phyloP scores from a whole-genome alignment of 495 filamentous ascomycete genomes.

The Amorphotheca resinae region DNA sequence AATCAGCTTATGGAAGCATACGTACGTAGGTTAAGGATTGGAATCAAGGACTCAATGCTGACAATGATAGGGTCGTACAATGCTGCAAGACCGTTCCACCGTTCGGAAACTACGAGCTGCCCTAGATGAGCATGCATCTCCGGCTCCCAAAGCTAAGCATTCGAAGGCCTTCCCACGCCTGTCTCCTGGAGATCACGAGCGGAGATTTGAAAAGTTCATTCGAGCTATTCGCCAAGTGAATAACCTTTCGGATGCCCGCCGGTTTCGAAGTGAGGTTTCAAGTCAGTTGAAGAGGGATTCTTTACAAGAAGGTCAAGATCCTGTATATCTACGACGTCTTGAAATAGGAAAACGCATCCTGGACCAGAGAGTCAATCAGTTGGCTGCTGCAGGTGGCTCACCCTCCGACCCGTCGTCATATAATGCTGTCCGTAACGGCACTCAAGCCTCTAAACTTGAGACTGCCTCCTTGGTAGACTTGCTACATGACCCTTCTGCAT shows the following conservation, averaged over 20 bases:
- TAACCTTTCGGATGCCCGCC: conserved; percentile 86
- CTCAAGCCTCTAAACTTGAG: conserved; percentile 42
- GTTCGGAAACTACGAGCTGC: conserved; percentile 89
- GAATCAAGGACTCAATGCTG: not conserved
- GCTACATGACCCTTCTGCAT: conserved; percentile 72
- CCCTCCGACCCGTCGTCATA: not conserved
- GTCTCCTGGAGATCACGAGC: conserved; percentile 53
- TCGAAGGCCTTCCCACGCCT: conserved; percentile 54
- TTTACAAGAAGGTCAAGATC: conserved; percentile 65
- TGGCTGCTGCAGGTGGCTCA: conserved; percentile 45
- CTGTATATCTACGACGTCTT: conserved; percentile 71
- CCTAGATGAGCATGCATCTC: conserved; percentile 88
- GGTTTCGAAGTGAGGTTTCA: conserved; percentile 84
- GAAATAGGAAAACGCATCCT: conserved; percentile 84
- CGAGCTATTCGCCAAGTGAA: conserved; percentile 77
- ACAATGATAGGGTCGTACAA: conserved; percentile 50
- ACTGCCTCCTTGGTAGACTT: conserved; percentile 68
- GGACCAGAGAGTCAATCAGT: conserved; percentile 76
- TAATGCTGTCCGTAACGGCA: conserved; percentile 13
- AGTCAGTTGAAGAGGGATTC: conserved; percentile 82
- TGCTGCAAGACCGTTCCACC: conserved; percentile 90
- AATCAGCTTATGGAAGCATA: conserved; percentile 89
- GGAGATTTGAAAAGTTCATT: conserved; percentile 89
- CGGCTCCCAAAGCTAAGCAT: conserved; percentile 53
- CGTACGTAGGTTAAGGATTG: conserved; percentile 22